phyloP scores from a whole-genome alignment of 108 stramenopile species.

The Nitzschia palea region DNA sequence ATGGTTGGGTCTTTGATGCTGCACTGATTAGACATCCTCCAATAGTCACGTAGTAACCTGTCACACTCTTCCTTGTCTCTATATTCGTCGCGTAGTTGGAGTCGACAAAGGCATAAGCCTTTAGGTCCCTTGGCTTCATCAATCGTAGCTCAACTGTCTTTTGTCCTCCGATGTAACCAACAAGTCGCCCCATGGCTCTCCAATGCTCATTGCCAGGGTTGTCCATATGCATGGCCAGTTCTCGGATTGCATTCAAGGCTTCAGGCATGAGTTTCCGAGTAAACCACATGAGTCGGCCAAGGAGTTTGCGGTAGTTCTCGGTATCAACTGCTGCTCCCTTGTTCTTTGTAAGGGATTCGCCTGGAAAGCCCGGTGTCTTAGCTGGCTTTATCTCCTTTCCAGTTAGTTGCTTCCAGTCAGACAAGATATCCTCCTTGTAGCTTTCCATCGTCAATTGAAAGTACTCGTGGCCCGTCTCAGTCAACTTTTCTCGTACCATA shows the following conservation, averaged over 20 bases:
- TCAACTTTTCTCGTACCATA: slow-evolving; percentile 7
- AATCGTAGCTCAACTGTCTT: background rate
- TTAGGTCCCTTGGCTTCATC: background rate
- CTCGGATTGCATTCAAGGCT: background rate
- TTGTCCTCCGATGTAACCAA: background rate
- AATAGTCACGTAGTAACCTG: slow-evolving; percentile 21
- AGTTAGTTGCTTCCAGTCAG: background rate
- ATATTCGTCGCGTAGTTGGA: slow-evolving; percentile 19
- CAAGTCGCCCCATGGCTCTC: slow-evolving; percentile 1
- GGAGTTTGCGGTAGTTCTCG: slow-evolving; percentile 2
- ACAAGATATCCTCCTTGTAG: background rate
- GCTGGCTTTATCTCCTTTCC: background rate
- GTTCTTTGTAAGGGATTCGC: background rate
- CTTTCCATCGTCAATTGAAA: background rate
- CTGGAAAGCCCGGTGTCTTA: slow-evolving; percentile 13
- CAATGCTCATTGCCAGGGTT: slow-evolving; percentile 10
- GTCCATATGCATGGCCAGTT: slow-evolving; percentile 1
- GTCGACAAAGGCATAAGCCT: slow-evolving; percentile 4
- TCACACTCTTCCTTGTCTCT: slow-evolving; percentile 14
- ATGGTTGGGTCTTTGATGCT: slow-evolving; percentile 12
- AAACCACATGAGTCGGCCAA: slow-evolving; percentile 1
- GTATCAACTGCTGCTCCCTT: background rate
- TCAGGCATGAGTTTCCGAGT: background rate
- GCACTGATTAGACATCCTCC: slow-evolving; percentile 5
- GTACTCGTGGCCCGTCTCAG: background rate